Conservation (phyloP, 2,329 filamentous ascomycete species). For the Chrysoporthe deuterocubensis region DNA sequence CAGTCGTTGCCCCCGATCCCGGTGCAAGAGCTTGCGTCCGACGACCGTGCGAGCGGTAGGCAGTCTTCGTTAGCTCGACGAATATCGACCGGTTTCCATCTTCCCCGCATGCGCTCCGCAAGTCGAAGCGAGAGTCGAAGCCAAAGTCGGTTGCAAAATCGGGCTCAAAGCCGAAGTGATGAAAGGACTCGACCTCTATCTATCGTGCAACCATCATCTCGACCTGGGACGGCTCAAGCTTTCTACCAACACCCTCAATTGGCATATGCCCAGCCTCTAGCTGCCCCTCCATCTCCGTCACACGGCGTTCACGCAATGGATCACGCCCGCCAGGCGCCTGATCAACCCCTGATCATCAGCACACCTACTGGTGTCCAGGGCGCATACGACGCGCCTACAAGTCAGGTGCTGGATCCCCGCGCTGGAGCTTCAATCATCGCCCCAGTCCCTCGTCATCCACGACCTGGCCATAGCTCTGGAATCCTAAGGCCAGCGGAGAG, state of each 20-base stretch:
- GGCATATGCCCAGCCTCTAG: conserved; percentile 17
- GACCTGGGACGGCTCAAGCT: conserved; percentile 19
- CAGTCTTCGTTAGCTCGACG: conserved; percentile 43
- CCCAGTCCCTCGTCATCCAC: conserved; percentile 57
- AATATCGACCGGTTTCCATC: conserved; percentile 48
- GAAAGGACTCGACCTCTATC: background rate
- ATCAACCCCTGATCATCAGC: conserved; percentile 64
- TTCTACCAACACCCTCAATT: conserved; percentile 22
- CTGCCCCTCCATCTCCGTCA: conserved; percentile 32
- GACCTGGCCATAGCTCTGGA: conserved; percentile 40
- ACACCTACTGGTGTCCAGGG: conserved; percentile 60
- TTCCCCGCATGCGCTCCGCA: conserved; percentile 47
- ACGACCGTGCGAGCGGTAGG: conserved; percentile 43
- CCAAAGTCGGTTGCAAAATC: conserved; percentile 6
- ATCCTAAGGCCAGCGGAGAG: conserved; percentile 52
- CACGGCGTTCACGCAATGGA: conserved; percentile 28
- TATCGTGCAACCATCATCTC: conserved; percentile 9
- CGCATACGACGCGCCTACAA: conserved; percentile 52
- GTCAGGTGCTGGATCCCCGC: conserved; percentile 37
- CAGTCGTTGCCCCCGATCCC: conserved; percentile 45
- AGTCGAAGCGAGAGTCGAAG: conserved; percentile 34
- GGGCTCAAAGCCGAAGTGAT: conserved; percentile 4
- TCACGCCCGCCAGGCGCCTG: conserved; percentile 40
- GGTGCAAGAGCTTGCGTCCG: conserved; percentile 45
- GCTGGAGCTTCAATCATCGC: conserved; percentile 54